Percentiles rank a stretch among this genome's conserved stretches.
These are phyloP conservation scores for Aspergillus avenaceus DNA, from an alignment of 495 filamentous ascomycete species.

Conservation along the genomic window DNA sequence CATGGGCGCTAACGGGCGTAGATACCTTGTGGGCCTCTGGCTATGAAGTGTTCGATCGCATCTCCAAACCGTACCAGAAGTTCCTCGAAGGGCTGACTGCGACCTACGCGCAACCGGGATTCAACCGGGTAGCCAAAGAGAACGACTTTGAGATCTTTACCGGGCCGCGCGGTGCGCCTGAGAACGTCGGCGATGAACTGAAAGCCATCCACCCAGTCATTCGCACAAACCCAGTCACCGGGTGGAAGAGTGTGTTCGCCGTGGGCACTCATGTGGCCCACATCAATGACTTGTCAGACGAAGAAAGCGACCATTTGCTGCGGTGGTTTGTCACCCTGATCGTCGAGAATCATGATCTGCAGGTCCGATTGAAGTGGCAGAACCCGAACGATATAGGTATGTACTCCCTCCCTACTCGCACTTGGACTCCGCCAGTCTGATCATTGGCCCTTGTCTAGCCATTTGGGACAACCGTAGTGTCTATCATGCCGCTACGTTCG, in stretches of 20 bases:
- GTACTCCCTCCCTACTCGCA: not conserved
- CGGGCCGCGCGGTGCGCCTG: slow-evolving; percentile 57
- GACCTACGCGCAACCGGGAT: slow-evolving; percentile 58
- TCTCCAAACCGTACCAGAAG: slow-evolving; percentile 58
- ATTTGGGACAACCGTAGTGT: slow-evolving; percentile 78
- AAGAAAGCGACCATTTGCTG: slow-evolving; percentile 60
- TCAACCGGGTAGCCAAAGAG: slow-evolving; percentile 52
- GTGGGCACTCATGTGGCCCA: slow-evolving; percentile 55
- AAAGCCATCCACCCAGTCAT: slow-evolving; percentile 66
- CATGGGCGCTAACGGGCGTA: slow-evolving; percentile 14
- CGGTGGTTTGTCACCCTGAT: slow-evolving; percentile 61
- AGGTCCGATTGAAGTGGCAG: slow-evolving; percentile 66
- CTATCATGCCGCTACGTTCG: slow-evolving; percentile 68
- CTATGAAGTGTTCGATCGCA: slow-evolving; percentile 75
- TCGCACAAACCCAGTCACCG: slow-evolving; percentile 80
- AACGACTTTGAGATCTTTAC: slow-evolving; percentile 54
- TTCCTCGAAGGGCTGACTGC: slow-evolving; percentile 69
- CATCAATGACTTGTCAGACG: slow-evolving; percentile 63
- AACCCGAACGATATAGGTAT: slow-evolving; percentile 52
- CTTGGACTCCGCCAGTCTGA: not conserved
- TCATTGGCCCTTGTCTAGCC: slow-evolving; percentile 27
- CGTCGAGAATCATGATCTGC: slow-evolving; percentile 74
- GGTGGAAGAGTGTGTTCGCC: slow-evolving; percentile 73
- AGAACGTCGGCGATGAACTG: slow-evolving; percentile 62
- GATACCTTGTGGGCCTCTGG: slow-evolving; percentile 74